Evolutionary conservation across 2,329 filamentous ascomycete species (phyloP).

Genomic region (Aspergillus sp.): DNA sequence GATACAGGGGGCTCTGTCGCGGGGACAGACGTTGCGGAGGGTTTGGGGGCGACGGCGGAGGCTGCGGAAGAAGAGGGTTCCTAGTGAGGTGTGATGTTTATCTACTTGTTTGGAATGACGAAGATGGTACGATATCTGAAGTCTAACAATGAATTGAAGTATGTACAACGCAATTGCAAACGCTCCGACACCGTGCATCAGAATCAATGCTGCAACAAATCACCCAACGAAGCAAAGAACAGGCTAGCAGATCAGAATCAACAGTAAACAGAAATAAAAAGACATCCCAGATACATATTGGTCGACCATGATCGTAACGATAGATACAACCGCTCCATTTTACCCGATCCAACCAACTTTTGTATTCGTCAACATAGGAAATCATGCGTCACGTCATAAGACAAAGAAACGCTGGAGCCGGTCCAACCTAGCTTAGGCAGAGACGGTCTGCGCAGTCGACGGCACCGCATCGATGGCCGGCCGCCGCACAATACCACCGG

Average conservation of each 20-base stretch:
- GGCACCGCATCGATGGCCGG: constrained; percentile 55
- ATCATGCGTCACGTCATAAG: constrained; percentile 18
- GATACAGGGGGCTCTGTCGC: no score
- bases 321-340: constrained; percentile 5
- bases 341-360: constrained; percentile 8
- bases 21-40: no score
- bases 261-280: constrained; percentile 1
- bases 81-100: no score
- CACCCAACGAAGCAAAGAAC: neutral
- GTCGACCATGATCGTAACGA: constrained; percentile 5
- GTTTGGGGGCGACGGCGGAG: no score
- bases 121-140: no score
- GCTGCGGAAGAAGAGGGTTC: no score
- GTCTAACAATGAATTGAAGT: neutral
- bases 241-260: constrained; percentile 5
- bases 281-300: neutral
- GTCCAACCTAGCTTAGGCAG: constrained; percentile 31
- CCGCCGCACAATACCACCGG: constrained; percentile 87
- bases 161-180: constrained; percentile 10
- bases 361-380: constrained; percentile 8
- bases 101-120: no score
- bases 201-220: constrained; percentile 11
- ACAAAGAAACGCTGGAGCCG: constrained; percentile 9
- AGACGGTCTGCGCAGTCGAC: constrained; percentile 26
- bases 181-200: constrained; percentile 21